These are phyloP conservation scores for Leptoxyphium fumago DNA, from an alignment of 2,329 filamentous ascomycete species.

Conservation along the genomic window DNA sequence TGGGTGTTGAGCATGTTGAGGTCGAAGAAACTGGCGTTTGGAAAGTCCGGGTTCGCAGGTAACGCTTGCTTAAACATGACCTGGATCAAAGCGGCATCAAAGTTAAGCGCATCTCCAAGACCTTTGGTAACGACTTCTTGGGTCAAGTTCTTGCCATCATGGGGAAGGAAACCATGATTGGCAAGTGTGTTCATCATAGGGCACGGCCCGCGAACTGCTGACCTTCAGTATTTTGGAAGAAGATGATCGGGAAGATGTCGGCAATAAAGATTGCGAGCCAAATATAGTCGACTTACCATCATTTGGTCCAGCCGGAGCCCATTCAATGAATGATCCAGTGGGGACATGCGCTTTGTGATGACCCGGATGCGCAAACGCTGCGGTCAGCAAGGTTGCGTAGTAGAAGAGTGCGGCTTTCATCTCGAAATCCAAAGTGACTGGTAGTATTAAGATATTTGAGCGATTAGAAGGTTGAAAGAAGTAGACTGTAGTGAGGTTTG, in stretches of 20 bases:
- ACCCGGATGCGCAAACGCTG: no score
- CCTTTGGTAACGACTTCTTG: constrained; percentile 13
- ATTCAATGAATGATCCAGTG: no score
- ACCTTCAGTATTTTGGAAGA: neutral
- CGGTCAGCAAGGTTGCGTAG: no score
- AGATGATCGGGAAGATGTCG: no score
- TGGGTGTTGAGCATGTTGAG: constrained; percentile 14
- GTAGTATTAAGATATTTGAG: no score
- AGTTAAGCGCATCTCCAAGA: constrained; percentile 17
- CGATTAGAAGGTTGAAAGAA: no score
- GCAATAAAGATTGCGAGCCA: neutral
- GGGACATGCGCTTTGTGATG: no score
- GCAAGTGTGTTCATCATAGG: constrained; percentile 6
- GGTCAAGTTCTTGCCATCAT: constrained; percentile 16
- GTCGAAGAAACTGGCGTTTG: constrained; percentile 12
- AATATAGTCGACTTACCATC: neutral
- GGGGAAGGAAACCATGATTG: constrained; percentile 17
- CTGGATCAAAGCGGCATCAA: constrained; percentile 16
- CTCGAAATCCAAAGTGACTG: no score
- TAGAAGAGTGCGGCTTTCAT: no score
- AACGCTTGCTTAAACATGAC: constrained; percentile 16
- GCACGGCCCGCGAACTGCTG: neutral
- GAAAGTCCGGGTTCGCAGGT: constrained; percentile 15
- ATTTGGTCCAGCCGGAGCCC: neutral
- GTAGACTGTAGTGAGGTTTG: no score